A percentile compares a stretch with the other conserved stretches of the same genome.
Evolutionary conservation across 306 rosid species (phyloP).

Genomic region (Glycyrrhiza uralensis): DNA sequence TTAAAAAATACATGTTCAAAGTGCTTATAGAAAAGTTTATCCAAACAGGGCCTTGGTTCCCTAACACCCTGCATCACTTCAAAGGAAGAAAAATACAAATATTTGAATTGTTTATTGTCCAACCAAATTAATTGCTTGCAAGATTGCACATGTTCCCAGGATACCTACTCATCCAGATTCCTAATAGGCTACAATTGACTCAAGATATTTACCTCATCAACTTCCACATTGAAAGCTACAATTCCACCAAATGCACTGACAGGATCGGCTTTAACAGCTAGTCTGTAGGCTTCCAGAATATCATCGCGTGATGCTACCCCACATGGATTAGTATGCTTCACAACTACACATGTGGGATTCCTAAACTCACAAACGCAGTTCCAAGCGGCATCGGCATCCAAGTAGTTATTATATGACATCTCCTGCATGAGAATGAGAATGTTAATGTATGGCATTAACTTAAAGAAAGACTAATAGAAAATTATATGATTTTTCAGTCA

Average conservation of each 20-base stretch:
- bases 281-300: slow-evolving; percentile 86
- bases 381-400: slow-evolving; percentile 98
- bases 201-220: slow-evolving; percentile 72
- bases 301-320: slow-evolving; percentile 92
- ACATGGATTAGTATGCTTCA: slow-evolving; percentile 94
- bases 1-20: too few species aligned
- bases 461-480: neutral
- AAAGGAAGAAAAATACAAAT: neutral
- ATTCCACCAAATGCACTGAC: slow-evolving; percentile 99
- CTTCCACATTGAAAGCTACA: slow-evolving; percentile 81
- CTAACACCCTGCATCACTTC: neutral
- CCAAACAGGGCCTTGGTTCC: too few species aligned
- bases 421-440: slow-evolving; percentile 56
- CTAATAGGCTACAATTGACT: neutral
- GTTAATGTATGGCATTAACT: neutral
- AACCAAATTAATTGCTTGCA: neutral
- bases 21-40: too few species aligned
- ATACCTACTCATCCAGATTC: neutral
- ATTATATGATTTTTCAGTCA: neutral
- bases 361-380: slow-evolving; percentile 83
- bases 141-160: neutral
- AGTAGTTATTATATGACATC: slow-evolving; percentile 89
- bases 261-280: slow-evolving; percentile 90
- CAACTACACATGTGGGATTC: slow-evolving; percentile 81
- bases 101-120: neutral